Evolutionary conservation across 2,329 filamentous ascomycete genomes (phyloP), one percentile per base, ranked within the genome.

Genomic region (Hymenoscyphus scutula): DNA sequence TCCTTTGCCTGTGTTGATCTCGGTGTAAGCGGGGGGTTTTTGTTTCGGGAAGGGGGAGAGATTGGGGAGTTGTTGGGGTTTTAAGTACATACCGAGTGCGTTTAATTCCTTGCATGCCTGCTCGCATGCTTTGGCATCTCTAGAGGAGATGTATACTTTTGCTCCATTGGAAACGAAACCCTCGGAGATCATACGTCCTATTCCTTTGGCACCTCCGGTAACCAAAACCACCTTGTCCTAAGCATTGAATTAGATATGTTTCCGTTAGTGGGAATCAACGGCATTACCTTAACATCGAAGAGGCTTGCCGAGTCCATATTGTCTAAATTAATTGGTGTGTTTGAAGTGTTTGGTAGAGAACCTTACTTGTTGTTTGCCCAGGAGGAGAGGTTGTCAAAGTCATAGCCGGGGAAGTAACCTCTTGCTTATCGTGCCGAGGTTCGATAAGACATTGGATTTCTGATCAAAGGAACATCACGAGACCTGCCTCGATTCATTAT

Each of bases 101-200:
- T 82, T 84, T 61, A 87, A 74, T 54, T 84, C 84, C 1, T 84
- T 82, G 34, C 77, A 82, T 19, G 87, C 84, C 56, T 88, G 79
- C 70, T 80, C 78, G 75, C 86, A 86, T 29, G 79, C 77, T 53
- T 84, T 85, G 17, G 84, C 85, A 34, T 89, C 87, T 27, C 85
- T 81, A 5, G 85, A 88, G 5, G 85, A 86, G 65, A 91, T 87
- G 78, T 90, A 91, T 5, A 91, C 88, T 65, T 83, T 88, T 62
- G 83, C 82, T 62, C 86, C 85, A 74, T 87, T 88, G 62, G 78
- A 73, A n/a, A 88, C 80, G 75, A 87, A 89, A 62, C 85, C 87
- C 62, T 85, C 79, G 34, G 84, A 83, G 66, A 89, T 89, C 86
- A 89, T 89, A 63, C 82, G 83, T 17, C 87, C 87, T 66, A 89